Conservation (phyloP, 2,329 filamentous ascomycete species). For the Fusarium ramigenum region DNA sequence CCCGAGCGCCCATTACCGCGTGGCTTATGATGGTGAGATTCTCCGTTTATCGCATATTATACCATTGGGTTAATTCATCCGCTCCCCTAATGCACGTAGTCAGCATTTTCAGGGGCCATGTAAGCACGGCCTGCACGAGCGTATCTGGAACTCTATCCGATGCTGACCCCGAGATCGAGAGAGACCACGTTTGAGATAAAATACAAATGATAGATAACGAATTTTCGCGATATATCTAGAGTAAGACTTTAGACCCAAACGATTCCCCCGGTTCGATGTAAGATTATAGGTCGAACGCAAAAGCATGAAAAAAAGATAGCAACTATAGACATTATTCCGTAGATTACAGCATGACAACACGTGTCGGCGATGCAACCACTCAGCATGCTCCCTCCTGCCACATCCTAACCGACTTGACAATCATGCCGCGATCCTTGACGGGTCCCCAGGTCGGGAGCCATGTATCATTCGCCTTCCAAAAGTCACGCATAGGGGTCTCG, state of each 20-base stretch:
- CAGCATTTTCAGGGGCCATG: not conserved
- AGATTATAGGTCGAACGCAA: not conserved
- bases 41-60: not conserved
- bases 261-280: not conserved
- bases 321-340: not conserved
- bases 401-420: constrained; percentile 56
- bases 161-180: not conserved
- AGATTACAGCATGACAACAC: not conserved
- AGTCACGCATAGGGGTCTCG: constrained; percentile 50
- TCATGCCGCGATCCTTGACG: constrained; percentile 50
- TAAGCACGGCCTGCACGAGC: not conserved
- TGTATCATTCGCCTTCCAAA: constrained; percentile 50
- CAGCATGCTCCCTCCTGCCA: constrained; percentile 51
- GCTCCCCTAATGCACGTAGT: not conserved
- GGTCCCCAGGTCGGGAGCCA: constrained; percentile 54
- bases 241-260: constrained; percentile 6
- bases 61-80: not conserved
- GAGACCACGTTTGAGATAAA: not conserved
- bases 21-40: not conserved
- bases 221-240: not conserved
- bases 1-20: not conserved
- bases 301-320: not conserved
- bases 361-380: not conserved
- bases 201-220: not conserved
- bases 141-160: not conserved